Conservation (phyloP, 768 basidiomycete species). For the Pulveroboletus ravenelii region DNA sequence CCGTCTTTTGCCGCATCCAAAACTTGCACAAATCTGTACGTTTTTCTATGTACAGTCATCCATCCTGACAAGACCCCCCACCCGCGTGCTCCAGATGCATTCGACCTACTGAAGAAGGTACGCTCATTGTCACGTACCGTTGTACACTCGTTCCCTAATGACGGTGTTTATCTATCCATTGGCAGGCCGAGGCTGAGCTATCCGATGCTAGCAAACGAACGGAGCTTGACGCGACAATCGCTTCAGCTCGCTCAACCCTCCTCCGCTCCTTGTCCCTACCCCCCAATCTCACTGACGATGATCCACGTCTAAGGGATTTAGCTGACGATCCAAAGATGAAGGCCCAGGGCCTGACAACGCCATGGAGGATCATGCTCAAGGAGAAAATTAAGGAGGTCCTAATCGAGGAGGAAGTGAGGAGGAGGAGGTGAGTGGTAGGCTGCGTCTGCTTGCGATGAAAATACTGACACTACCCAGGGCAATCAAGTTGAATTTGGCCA, state of each 20-base stretch:
- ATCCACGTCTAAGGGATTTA: constrained; percentile 49
- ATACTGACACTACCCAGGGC: constrained; percentile 47
- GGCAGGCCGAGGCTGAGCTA: constrained; percentile 79
- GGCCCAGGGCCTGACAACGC: constrained; percentile 39
- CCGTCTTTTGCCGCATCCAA: not conserved
- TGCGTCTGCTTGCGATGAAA: not conserved
- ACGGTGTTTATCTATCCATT: not conserved
- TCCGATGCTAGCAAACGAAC: constrained; percentile 74
- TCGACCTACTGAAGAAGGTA: constrained; percentile 91
- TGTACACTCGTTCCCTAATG: not conserved
- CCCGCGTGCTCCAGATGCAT: constrained; percentile 83
- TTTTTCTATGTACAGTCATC: constrained; percentile 64
- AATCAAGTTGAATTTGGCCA: constrained; percentile 85
- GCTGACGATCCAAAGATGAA: constrained; percentile 34
- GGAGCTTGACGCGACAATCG: constrained; percentile 75
- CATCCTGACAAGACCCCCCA: constrained; percentile 98
- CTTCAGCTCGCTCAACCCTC: constrained; percentile 64
- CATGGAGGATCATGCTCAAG: constrained; percentile 63
- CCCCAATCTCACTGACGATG: constrained; percentile 50
- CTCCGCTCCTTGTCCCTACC: constrained; percentile 64
- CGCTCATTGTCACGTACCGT: constrained; percentile 1
- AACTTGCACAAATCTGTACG: constrained; percentile 32
- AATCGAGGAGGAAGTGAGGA: constrained; percentile 84
- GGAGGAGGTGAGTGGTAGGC: constrained; percentile 61
- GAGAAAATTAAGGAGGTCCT: constrained; percentile 77